Conservation (phyloP, 352 stramenopile species). For the Globisporangium radiosum region DNA sequence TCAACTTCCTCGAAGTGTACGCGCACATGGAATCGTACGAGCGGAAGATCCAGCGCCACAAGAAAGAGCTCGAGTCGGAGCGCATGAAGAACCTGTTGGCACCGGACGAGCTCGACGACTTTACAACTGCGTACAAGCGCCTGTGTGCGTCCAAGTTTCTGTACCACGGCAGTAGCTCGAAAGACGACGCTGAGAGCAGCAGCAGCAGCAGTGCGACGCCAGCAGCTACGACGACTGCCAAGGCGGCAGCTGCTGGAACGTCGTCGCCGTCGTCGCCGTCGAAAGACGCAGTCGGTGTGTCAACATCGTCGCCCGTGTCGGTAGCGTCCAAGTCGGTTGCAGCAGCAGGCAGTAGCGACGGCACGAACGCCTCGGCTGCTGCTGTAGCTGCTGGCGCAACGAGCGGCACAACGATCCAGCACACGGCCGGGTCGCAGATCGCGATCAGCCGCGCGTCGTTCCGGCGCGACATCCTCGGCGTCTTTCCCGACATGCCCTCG, state of each 20-base stretch:
- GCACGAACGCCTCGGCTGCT: slow-evolving; percentile 4
- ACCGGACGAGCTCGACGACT: slow-evolving; percentile 52
- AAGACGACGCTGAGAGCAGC: slow-evolving; percentile 19
- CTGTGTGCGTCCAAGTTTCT: slow-evolving; percentile 83
- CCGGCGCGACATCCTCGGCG: slow-evolving; percentile 76
- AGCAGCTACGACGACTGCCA: slow-evolving; percentile 5
- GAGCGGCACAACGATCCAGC: slow-evolving; percentile 40
- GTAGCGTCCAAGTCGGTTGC: slow-evolving; percentile 24
- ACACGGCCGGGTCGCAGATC: slow-evolving; percentile 72
- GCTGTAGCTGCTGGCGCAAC: slow-evolving; percentile 1
- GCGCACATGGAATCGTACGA: slow-evolving; percentile 85
- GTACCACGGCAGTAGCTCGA: slow-evolving; percentile 55
- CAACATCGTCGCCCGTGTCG: slow-evolving; percentile 18
- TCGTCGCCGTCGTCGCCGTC: slow-evolving; percentile 17
- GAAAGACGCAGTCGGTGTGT: slow-evolving; percentile 26
- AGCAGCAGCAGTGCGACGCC: slow-evolving; percentile 12
- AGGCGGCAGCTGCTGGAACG: not conserved
- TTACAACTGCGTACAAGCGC: slow-evolving; percentile 70
- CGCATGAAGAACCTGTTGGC: slow-evolving; percentile 83
- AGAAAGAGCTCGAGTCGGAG: slow-evolving; percentile 84
- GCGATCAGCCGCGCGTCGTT: slow-evolving; percentile 80
- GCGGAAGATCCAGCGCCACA: slow-evolving; percentile 74
- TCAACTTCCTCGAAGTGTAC: slow-evolving; percentile 87
- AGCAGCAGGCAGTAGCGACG: not conserved
- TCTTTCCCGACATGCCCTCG: slow-evolving; percentile 87